Base-by-base conservation (phyloP, 805 yeast species). In the Candida quercuum region DNA sequence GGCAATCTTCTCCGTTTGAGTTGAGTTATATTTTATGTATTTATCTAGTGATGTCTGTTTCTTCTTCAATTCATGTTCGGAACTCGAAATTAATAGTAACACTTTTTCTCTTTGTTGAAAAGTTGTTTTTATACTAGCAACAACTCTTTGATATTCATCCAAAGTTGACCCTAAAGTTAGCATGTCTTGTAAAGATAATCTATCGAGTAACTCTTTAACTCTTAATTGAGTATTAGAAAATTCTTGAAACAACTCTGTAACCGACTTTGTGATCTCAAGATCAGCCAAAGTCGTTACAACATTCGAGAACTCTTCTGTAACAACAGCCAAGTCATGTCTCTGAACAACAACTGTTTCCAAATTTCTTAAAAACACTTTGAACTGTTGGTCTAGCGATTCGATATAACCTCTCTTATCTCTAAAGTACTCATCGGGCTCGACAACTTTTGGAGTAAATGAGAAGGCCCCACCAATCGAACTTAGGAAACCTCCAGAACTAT, bases 131-230 rank as follows among this genome's bases (percentile, higher is more conserved):
- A 87, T 74, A 21, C 95, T 85, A 9, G 83, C 80, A 19, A 89
- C 76, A 13, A 81, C 66, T 35, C 98, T 72, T 34, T 80, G 66
- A 56, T 93, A 89, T 56, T 89, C 97, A 56, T 91, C 96, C 28
- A 91, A 65, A 1, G 95, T 86, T 19, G 84, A 75, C 2, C 95
- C 95, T 33, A 91, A 63, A 0, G 96, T 87, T 44, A 91, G 64
- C 51, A 88, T 76, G 48, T 91, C 97, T 57, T 86, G 95, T 60
- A 84, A 60, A 41, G 87, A 80, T 43, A 83, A 78, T 43, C 96
- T 73, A 45, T 80, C 88, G 33, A 86, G 64, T 33, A 86, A 68
- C 36, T 86, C 91, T 48, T 78, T 78, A 19, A 89, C 71, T 45
- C 84, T 74, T 24, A 64, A 52, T 54, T 89, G 91, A 8, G 86